Evolutionary conservation across 306 rosid genomes (phyloP).

Genomic region (Fragaria nilgerrensis): DNA sequence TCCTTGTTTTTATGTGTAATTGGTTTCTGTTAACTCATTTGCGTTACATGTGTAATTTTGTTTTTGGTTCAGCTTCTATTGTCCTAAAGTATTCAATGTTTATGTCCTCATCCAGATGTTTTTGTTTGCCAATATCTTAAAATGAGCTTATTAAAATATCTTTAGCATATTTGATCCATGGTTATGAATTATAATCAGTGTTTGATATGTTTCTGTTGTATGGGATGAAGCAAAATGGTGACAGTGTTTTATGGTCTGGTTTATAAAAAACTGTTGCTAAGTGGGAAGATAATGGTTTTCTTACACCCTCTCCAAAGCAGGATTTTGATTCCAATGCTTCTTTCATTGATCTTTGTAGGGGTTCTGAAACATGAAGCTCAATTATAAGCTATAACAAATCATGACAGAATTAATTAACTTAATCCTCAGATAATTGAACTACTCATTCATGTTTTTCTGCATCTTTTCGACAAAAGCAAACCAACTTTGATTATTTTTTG

Average conservation of each 20-base stretch:
- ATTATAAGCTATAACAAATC: not conserved
- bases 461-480: slow-evolving; percentile 3
- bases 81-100: not conserved
- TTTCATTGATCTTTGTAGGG: not conserved
- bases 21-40: not conserved
- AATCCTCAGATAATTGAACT: not conserved
- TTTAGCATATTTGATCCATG: not conserved
- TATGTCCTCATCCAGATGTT: not conserved
- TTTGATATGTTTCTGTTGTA: slow-evolving; percentile 1
- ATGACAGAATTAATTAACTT: slow-evolving; percentile 1
- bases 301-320: not conserved
- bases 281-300: not conserved
- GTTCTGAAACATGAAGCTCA: not conserved
- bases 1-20: not conserved
- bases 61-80: not conserved
- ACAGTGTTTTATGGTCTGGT: not conserved
- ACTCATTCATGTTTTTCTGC: slow-evolving; percentile 9
- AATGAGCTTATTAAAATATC: not conserved
- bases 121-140: not conserved
- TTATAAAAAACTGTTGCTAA: not conserved
- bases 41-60: not conserved
- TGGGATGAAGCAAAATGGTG: slow-evolving; percentile 1
- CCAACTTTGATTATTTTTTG: not conserved
- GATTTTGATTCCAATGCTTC: not conserved
- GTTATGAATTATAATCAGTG: not conserved